Evolutionary conservation across 2,329 filamentous ascomycete species (phyloP).

Genomic region (Aspergillus oerlinghausenensis): DNA sequence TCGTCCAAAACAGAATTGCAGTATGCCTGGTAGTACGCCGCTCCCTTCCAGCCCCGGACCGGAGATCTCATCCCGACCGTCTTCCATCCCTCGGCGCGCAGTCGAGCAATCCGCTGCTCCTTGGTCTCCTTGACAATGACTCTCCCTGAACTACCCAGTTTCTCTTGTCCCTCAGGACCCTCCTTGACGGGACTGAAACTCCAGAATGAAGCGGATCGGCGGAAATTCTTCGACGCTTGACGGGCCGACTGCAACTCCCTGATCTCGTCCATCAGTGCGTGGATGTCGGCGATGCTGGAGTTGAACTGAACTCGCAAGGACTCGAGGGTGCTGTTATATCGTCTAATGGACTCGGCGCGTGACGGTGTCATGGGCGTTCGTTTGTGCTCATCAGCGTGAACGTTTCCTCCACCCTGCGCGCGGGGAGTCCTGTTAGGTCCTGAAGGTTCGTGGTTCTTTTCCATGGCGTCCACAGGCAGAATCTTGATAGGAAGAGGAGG

Average conservation of each 20-base stretch:
- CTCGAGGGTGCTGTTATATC: constrained; percentile 22
- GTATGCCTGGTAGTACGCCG: constrained; percentile 33
- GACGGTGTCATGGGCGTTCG: background rate
- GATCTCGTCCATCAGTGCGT: constrained; percentile 22
- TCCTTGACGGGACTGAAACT: constrained; percentile 29
- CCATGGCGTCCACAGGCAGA: constrained; percentile 1
- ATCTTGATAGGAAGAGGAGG: constrained; percentile 20
- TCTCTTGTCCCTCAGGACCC: constrained; percentile 5
- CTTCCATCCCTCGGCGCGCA: constrained; percentile 34
- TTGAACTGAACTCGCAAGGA: constrained; percentile 25
- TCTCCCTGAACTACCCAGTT: background rate
- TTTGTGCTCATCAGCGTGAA: background rate
- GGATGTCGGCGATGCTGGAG: constrained; percentile 23
- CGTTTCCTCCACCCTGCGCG: background rate
- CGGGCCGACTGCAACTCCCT: constrained; percentile 21
- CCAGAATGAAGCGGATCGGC: constrained; percentile 37
- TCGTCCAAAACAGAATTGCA: constrained; percentile 36
- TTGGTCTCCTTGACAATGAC: constrained; percentile 26
- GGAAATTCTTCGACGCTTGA: constrained; percentile 20
- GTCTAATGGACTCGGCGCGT: constrained; percentile 7
- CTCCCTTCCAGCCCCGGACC: constrained; percentile 33
- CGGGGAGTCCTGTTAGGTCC: background rate
- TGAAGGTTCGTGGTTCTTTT: background rate
- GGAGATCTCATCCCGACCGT: constrained; percentile 33
- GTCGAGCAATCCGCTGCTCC: constrained; percentile 29